Base-by-base conservation (phyloP, 345 rosid genomes). In the Rhodamnia argentea region DNA sequence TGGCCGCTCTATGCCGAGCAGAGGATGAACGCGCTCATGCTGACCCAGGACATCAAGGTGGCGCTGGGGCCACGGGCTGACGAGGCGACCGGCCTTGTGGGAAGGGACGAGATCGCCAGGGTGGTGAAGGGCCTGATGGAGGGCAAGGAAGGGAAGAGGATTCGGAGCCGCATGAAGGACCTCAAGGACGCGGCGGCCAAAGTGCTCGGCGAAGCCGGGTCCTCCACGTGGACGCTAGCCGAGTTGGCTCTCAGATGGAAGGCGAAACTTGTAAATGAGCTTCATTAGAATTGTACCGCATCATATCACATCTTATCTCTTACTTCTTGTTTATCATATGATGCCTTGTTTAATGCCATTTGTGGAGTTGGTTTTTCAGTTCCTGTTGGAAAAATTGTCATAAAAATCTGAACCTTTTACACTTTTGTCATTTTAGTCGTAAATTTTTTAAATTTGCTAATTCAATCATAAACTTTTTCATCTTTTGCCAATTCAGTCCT, bases 1-100 rank as follows among this genome's bases (percentile, higher is more conserved):
- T 98, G 99, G 99, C 99, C 99, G 7, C 93, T 98, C 4, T 95
- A 90, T 51, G 99, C 99, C 0, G 98, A 98, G 85, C 99, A 98
- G 55, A 94, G 90, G 87, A 95, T 94, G 98, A 98, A 98, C 16
- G 96, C 99, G 0, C 83, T 88, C 13, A 91, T 92, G 90, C 82
- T 98, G 44, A 81, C 90, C 0, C 91, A 93, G 86, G 98, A 90
- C 52, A 84, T 92, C 0, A 78, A 56, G 56, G 92, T 94, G 32
- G 96, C 95, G 11, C 10, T 98, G 85, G 90, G 94, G 86, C 91
- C 87, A 0, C 90, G 84, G n/a, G 81, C 57, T 0, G 84, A 87
- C 12, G 92, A 84, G 22, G 93, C 89, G 10, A 92, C 92, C 82
- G 95, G 95, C 40, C 0, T 95, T 0, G 83, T 95, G 50, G 88